Conservation (phyloP, 139 green algal species). For the Chlorella sp. region DNA sequence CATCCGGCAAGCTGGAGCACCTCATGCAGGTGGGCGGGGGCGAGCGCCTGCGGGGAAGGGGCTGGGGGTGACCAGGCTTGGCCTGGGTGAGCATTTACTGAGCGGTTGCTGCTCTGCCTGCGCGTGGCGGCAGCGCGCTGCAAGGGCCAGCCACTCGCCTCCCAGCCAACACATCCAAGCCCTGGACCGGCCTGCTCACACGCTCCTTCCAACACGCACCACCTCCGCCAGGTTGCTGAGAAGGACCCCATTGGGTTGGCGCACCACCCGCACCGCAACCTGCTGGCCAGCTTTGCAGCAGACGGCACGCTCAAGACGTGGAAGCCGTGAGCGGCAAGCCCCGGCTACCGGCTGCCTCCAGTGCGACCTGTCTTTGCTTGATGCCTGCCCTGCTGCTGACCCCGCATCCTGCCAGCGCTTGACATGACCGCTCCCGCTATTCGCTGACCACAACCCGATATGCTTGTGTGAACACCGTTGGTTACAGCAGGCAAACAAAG, state of each 20-base stretch:
- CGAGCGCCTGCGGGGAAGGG: neutral
- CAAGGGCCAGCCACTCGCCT: neutral
- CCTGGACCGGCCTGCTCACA: neutral
- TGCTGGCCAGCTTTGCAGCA: slow-evolving; percentile 87
- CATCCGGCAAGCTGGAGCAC: slow-evolving; percentile 85
- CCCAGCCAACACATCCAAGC: neutral
- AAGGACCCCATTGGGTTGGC: slow-evolving; percentile 89
- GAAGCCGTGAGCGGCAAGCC: slow-evolving; percentile 47
- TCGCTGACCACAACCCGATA: too few relatives aligned
- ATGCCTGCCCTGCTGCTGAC: neutral
- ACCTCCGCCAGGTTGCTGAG: slow-evolving; percentile 53
- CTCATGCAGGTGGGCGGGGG: slow-evolving; percentile 68
- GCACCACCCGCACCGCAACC: slow-evolving; percentile 94
- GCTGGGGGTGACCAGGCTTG: neutral
- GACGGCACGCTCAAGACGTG: slow-evolving; percentile 89
- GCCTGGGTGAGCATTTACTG: neutral
- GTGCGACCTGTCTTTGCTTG: neutral
- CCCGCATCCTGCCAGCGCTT: neutral
- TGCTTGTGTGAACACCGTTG: too few relatives aligned
- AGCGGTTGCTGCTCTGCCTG: neutral
- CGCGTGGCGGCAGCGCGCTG: neutral
- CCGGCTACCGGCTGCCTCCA: neutral
- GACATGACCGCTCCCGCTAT: neutral
- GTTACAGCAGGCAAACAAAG: too few relatives aligned
- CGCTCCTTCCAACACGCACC: neutral